phyloP scores from a whole-genome alignment of 805 yeast genomes.

The Soucietia sequanensis region DNA sequence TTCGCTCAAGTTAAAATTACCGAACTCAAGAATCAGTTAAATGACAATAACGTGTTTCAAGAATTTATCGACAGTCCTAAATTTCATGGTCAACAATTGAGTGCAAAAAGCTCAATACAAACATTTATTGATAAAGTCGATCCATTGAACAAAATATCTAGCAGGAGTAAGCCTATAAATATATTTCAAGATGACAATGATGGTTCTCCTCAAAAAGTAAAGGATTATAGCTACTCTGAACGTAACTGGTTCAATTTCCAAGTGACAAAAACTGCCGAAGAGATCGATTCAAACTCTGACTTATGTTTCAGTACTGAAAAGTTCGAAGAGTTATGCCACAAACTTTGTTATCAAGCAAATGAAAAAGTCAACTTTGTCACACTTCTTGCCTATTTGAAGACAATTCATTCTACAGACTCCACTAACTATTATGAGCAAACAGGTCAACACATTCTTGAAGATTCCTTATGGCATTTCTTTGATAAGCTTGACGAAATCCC shows the following conservation, averaged over 20 bases:
- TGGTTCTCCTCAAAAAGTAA: slow-evolving; percentile 36
- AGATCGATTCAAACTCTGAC: slow-evolving; percentile 3
- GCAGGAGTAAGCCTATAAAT: slow-evolving; percentile 30
- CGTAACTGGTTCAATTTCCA: slow-evolving; percentile 42
- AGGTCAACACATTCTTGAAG: slow-evolving; percentile 15
- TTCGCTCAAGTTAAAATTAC: slow-evolving; percentile 30
- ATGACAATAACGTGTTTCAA: slow-evolving; percentile 1
- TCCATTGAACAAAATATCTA: slow-evolving; percentile 37
- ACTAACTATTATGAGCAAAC: slow-evolving; percentile 13
- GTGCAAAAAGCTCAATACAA: slow-evolving; percentile 24
- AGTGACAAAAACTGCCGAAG: slow-evolving; percentile 21
- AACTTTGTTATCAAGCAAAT: slow-evolving; percentile 3
- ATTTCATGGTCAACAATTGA: slow-evolving; percentile 15
- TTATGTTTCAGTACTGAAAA: slow-evolving; percentile 6
- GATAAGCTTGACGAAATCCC: slow-evolving; percentile 4
- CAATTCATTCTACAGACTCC: slow-evolving; percentile 11
- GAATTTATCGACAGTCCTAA: too few species aligned
- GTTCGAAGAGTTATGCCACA: slow-evolving; percentile 11
- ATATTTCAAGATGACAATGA: slow-evolving; percentile 38
- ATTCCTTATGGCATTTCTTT: slow-evolving; percentile 13
- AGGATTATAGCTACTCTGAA: slow-evolving; percentile 30
- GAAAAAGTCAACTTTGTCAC: slow-evolving; percentile 7
- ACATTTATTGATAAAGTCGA: slow-evolving; percentile 39
- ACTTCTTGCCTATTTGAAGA: slow-evolving; percentile 16
- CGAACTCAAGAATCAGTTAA: slow-evolving; percentile 7